Evolutionary conservation across 352 stramenopile species (phyloP).

Genomic region (Elongisporangium senticosum): DNA sequence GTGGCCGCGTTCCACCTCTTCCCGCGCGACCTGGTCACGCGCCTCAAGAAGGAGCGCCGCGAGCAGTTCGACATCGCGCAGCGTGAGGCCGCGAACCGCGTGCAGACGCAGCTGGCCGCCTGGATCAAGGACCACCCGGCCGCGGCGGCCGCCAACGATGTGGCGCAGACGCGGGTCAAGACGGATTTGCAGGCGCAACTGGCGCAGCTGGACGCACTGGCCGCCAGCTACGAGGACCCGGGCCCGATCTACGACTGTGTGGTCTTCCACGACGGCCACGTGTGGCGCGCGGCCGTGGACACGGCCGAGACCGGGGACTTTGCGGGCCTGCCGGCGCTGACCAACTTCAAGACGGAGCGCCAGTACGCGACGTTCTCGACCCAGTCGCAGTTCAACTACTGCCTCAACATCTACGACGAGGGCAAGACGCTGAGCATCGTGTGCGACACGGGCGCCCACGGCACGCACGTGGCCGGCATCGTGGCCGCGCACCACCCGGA

Average conservation of each 20-base stretch:
- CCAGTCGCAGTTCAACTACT: slow-evolving; percentile 93
- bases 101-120: slow-evolving; percentile 51
- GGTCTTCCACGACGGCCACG: slow-evolving; percentile 79
- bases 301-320: slow-evolving; percentile 83
- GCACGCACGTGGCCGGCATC: slow-evolving; percentile 95
- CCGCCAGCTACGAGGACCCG: slow-evolving; percentile 81
- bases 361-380: slow-evolving; percentile 87
- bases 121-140: slow-evolving; percentile 46
- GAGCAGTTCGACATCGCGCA: slow-evolving; percentile 77
- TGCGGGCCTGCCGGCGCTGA: slow-evolving; percentile 46
- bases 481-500: slow-evolving; percentile 87
- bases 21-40: slow-evolving; percentile 57
- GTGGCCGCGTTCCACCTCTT: slow-evolving; percentile 89
- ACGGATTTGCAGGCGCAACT: slow-evolving; percentile 84
- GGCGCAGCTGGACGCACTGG: slow-evolving; percentile 61
- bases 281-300: slow-evolving; percentile 87
- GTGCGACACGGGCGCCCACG: slow-evolving; percentile 90
- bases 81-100: slow-evolving; percentile 51
- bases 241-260: slow-evolving; percentile 92
- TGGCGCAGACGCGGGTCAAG: slow-evolving; percentile 36
- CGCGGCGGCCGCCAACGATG: slow-evolving; percentile 58
- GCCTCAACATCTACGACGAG: slow-evolving; percentile 94
- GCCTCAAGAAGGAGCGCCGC: slow-evolving; percentile 77
- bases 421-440: slow-evolving; percentile 92
- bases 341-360: slow-evolving; percentile 70